phyloP scores from a whole-genome alignment of 108 stramenopile species.

The Parmales sp. region DNA sequence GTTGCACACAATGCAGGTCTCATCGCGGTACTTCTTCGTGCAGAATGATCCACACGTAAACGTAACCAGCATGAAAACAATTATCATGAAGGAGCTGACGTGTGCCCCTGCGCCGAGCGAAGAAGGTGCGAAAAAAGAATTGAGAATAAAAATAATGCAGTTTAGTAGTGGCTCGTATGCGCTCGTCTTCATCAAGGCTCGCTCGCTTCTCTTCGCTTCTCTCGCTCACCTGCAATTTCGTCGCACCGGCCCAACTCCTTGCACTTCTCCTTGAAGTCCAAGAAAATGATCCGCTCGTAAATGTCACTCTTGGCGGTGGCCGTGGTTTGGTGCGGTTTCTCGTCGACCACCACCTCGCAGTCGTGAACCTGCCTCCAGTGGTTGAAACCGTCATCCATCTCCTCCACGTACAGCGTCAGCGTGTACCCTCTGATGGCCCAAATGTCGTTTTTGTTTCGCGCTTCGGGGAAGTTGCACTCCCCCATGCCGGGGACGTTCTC shows the following conservation, averaged over 20 bases:
- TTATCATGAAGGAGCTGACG: neutral
- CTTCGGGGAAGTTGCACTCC: too few species aligned
- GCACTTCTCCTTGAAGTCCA: too few species aligned
- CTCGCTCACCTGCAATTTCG: too few species aligned
- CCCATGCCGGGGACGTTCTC: too few species aligned
- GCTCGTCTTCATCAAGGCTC: too few species aligned
- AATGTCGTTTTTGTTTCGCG: neutral
- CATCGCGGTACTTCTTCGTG: neutral
- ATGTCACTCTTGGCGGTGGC: neutral
- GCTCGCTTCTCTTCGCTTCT: too few species aligned
- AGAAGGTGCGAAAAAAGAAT: too few species aligned
- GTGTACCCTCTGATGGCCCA: slow-evolving; percentile 2
- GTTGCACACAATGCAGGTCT: neutral
- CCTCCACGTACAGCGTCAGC: neutral
- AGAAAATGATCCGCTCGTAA: slow-evolving; percentile 2
- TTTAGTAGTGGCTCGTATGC: too few species aligned
- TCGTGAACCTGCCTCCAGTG: slow-evolving; percentile 8
- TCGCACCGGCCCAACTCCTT: too few species aligned
- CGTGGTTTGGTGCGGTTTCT: neutral
- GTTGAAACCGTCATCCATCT: neutral
- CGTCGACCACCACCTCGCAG: neutral
- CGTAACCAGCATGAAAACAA: neutral
- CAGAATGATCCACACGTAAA: neutral
- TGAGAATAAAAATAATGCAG: too few species aligned
- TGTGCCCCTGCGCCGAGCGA: neutral